Base-by-base conservation (phyloP, 257 asterid genomes). In the Anisodus acutangulus region DNA sequence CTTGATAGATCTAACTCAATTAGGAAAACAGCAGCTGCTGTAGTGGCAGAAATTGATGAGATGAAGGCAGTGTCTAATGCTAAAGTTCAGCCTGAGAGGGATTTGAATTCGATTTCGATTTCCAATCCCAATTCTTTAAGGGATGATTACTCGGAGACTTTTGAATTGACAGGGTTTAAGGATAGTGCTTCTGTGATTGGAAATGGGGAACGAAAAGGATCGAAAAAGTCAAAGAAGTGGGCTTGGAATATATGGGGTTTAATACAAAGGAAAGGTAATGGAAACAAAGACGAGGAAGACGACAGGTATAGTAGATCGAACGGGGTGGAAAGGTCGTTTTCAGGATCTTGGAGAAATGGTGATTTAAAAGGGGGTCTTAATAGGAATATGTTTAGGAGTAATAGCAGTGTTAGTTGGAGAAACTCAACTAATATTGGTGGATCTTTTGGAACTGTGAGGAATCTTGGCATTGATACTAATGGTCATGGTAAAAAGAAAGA, bases 1-100 rank as follows among this genome's bases (percentile, higher is more conserved):
- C 92, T 95, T 55, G 98, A 95, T 87, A 88, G 98, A 90, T 95
- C 97, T 68, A 94, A 84, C 85, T 95, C 97, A 12, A 90, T 94
- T 84, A 90, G 94, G 91, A 94, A 93, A 85, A 90, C 95, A 9
- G 97, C 98, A 0, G 97, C 97, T 54, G 92, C 95, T 45, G 93
- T 95, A 35, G 96, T 95, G 80, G 95, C 97, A 12, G 98, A 95
- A 85, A 91, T 93, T 47, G 98, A 92, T 41, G 98, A 95, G 51
- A 83, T 93, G 81, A 91, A 95, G 84, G 83, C 85, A 45, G 90
- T 35, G 12, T 90, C 97, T 4, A 91, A 90, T 85, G 92, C 97
- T 8, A 92, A 87, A 82, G 91, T 91, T 5, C 86, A 90, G 6
- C 95, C 98, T 16, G 86, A 92, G 13, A 74, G 87, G 0, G 99